Base-by-base conservation (phyloP, 192 early-diverging fungal species). In the Coemansia sp. region DNA sequence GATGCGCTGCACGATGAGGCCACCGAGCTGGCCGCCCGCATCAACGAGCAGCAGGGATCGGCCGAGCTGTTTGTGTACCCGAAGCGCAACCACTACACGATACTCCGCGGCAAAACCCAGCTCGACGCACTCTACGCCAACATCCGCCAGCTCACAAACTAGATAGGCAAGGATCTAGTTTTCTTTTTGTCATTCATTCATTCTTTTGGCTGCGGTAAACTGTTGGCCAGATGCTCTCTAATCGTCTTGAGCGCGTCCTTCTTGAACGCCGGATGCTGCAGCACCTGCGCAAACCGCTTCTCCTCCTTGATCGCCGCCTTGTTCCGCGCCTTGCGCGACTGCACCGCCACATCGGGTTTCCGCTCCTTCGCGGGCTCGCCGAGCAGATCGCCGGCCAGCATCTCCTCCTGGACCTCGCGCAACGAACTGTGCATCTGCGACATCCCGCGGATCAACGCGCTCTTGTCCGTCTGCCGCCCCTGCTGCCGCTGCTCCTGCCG, bases 151-250 rank as follows among this genome's bases (percentile, higher is more conserved):
- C 8, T 29, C 28, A 29, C 8, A 3, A 29, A 29, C 28, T 8
- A 29, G n/a, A n/a, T n/a, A n/a, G n/a, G n/a, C n/a, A n/a, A n/a
- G n/a, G n/a, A n/a, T n/a, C n/a, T n/a, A n/a, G n/a, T n/a, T n/a
- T n/a, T n/a, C n/a, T n/a, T n/a, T n/a, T n/a, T n/a, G n/a, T n/a
- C n/a, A n/a, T n/a, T n/a, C n/a, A n/a, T n/a, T n/a, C n/a, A n/a
- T n/a, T n/a, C n/a, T n/a, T n/a, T n/a, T n/a, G n/a, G n/a, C n/a
- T n/a, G n/a, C n/a, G n/a, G n/a, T n/a, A 84, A 75, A 3, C 83
- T 87, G 57, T 91, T 91, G 38, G 84, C 70, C 58, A 91, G 70
- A 54, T 91, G 89, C 42, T 83, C 81, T 19, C 82, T 77, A 27
- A 91, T 86, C 5, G 87, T 87, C 11, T 79, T 80, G 26, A 91